Conservation (phyloP, 2,329 filamentous ascomycete species). For the Lasiodiplodia theobromae region DNA sequence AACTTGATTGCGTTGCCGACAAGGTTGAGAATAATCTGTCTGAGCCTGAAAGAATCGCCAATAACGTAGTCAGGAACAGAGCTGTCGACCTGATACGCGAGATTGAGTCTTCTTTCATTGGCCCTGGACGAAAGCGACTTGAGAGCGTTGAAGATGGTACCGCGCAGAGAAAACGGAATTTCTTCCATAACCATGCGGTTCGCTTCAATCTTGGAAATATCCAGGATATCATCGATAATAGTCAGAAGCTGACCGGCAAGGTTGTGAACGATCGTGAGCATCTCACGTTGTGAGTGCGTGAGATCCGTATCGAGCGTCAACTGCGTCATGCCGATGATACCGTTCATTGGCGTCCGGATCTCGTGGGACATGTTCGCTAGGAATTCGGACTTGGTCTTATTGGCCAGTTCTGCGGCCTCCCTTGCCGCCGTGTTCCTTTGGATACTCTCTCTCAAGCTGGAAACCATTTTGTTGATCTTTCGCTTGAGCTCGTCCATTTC, state of each 20-base stretch:
- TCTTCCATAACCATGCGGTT: constrained; percentile 98
- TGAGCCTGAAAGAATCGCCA: constrained; percentile 93
- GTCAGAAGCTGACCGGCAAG: constrained; percentile 94
- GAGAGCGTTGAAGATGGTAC: constrained; percentile 94
- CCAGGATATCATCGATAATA: constrained; percentile 85
- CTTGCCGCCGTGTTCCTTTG: constrained; percentile 95
- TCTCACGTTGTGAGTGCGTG: constrained; percentile 94
- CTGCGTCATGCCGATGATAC: constrained; percentile 98
- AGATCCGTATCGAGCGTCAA: constrained; percentile 92
- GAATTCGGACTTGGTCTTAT: constrained; percentile 98
- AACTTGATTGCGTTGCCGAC: constrained; percentile 99
- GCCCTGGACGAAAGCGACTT: constrained; percentile 98
- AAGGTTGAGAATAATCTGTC: constrained; percentile 95
- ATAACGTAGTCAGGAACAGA: constrained; percentile 94
- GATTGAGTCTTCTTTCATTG: constrained; percentile 91
- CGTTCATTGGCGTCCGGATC: constrained; percentile 96
- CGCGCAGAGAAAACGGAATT: constrained; percentile 92
- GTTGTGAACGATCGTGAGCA: constrained; percentile 98
- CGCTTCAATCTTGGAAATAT: constrained; percentile 83
- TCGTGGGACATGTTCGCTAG: constrained; percentile 99
- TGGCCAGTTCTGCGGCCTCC: constrained; percentile 94
- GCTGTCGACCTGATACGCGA: constrained; percentile 92
- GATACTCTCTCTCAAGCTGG: constrained; percentile 92
- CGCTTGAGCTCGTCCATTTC: constrained; percentile 99
- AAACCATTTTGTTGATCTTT: constrained; percentile 99